Percentiles rank a stretch among this genome's conserved stretches.
phyloP scores from a whole-genome alignment of 2,329 filamentous ascomycete species.

The Fusarium secorum region DNA sequence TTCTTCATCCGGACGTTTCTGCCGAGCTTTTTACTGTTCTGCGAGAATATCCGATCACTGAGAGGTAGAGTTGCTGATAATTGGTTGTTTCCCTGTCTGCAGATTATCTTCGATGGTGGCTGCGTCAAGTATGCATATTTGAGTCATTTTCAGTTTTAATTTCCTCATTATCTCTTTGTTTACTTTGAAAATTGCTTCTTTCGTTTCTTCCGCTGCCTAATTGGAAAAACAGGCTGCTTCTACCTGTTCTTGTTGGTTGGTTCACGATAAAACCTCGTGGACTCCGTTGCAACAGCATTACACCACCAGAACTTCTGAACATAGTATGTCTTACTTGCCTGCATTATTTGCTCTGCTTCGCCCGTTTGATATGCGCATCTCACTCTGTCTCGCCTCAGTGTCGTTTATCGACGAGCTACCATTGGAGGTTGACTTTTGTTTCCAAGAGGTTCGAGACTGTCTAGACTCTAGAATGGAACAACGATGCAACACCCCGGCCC shows the following conservation, averaged over 20 bases:
- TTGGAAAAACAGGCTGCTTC: not conserved
- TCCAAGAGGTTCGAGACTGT: constrained; percentile 24
- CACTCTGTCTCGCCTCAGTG: not conserved
- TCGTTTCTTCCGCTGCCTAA: constrained; percentile 5
- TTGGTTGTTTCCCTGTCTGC: constrained; percentile 5
- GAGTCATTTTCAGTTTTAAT: constrained; percentile 35
- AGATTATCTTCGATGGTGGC: constrained; percentile 32
- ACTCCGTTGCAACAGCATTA: not conserved
- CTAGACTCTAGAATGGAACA: constrained; percentile 6
- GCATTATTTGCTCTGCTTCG: not conserved
- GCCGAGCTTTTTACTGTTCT: not conserved
- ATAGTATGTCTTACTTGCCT: constrained; percentile 7
- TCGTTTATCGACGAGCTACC: constrained; percentile 20
- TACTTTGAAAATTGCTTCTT: constrained; percentile 1
- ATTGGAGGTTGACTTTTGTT: constrained; percentile 24
- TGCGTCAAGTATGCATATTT: constrained; percentile 28
- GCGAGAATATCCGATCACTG: constrained; percentile 8
- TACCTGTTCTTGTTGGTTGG: not conserved
- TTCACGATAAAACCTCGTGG: not conserved
- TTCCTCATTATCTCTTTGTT: not conserved
- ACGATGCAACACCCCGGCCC: constrained; percentile 22
- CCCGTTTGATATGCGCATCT: constrained; percentile 1
- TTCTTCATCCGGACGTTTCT: not conserved
- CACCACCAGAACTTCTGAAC: not conserved
- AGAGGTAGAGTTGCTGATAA: constrained; percentile 1